Conservation (phyloP, 495 filamentous ascomycete species). For the Penicilliopsis zonata region DNA sequence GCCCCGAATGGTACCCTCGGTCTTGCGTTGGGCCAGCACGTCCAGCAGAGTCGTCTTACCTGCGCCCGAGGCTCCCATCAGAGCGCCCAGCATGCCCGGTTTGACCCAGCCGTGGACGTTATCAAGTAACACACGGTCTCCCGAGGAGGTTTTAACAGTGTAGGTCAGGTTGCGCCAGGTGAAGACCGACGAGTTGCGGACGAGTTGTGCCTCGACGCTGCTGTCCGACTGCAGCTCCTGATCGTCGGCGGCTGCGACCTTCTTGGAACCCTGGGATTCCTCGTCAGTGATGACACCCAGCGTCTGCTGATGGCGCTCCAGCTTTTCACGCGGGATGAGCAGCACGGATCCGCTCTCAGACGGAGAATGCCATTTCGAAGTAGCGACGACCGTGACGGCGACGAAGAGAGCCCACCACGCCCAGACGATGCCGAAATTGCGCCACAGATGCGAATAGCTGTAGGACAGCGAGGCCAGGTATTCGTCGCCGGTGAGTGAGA, state of each 20-base stretch:
- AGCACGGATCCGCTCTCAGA: constrained; percentile 19
- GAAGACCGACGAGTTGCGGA: constrained; percentile 42
- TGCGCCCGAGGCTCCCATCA: constrained; percentile 56
- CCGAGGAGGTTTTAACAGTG: constrained; percentile 30
- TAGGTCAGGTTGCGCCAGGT: constrained; percentile 52
- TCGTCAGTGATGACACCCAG: constrained; percentile 15
- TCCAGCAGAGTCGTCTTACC: constrained; percentile 53
- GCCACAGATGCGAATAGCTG: constrained; percentile 30
- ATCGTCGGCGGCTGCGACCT: constrained; percentile 2
- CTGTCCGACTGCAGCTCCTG: background rate
- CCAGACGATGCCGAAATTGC: constrained; percentile 35
- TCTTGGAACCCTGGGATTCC: constrained; percentile 17
- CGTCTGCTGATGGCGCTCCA: constrained; percentile 9
- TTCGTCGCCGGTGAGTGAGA: constrained; percentile 23
- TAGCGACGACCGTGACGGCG: constrained; percentile 23
- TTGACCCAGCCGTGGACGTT: constrained; percentile 85
- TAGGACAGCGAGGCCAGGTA: constrained; percentile 41
- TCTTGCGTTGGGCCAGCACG: constrained; percentile 53
- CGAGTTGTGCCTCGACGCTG: constrained; percentile 15
- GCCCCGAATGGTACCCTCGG: constrained; percentile 76
- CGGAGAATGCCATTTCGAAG: constrained; percentile 18
- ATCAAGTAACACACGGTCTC: constrained; percentile 46
- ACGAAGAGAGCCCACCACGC: constrained; percentile 33
- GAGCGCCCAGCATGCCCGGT: constrained; percentile 65
- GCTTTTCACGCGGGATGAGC: constrained; percentile 28